Evolutionary conservation across 2,329 filamentous ascomycete species (phyloP), one percentile per base, ranked within the genome.

Genomic region (Tympanopsis confertula): DNA sequence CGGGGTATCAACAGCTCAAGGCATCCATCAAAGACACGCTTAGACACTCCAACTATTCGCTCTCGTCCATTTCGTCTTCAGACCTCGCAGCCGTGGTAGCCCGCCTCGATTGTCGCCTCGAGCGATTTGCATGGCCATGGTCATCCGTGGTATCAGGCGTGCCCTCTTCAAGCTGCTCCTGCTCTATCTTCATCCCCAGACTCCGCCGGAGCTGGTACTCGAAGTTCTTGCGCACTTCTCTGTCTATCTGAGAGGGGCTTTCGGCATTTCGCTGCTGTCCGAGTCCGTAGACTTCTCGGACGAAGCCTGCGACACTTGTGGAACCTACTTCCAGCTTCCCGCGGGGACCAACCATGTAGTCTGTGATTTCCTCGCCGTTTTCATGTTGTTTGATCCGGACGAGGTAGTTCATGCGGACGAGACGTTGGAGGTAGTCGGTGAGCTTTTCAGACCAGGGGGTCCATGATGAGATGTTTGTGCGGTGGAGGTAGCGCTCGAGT

Each of bases 351-450:
- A 79, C 65, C 35, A 69, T 59, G 53, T 71, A 80, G 45, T 75
- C 73, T 15, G 77, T 55, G 4, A 68, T 56, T 43, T 80, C 74
- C 37, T 80, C 76, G 3, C 70, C 74, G 1, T 59, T 61, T 19
- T 63, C 59, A 39, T 59, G 61, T 44, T 80, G 74, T 28, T 63
- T 62, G 38, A 68, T 57, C 38, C 62, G 66, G 5, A 74, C 58
- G 7, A 81, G 51, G 47, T 81, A 81, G 1, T 71, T 71, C 32
- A 80, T 75, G 42, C 66, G 70, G 40, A 64, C 61, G 51, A 81
- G 65, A 5, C 68, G 56, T 36, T 68, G 64, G 5, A 80, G 53
- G n/a, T n/a, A n/a, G n/a, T n/a, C n/a, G n/a, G n/a, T n/a, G 13
- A 78, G 50, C 47, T 67, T 67, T 28, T 79, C 74, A 13, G 69